These are phyloP conservation scores for Sarcodon aspratus DNA, from an alignment of 768 basidiomycete species.

Conservation along the genomic window DNA sequence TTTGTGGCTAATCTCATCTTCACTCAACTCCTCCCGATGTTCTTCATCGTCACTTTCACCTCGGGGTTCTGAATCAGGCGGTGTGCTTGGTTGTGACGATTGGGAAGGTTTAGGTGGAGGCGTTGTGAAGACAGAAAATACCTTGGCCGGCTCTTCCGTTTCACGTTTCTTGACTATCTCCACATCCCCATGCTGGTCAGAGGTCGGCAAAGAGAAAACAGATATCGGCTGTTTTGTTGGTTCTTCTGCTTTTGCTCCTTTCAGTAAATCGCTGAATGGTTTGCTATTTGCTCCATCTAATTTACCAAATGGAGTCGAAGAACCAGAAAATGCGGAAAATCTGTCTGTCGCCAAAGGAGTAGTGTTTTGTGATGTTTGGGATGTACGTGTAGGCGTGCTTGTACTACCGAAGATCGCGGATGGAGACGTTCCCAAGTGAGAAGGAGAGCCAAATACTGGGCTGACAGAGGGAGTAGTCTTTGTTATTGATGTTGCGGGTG, in stretches of 20 bases:
- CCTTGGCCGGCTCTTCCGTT: not conserved
- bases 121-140: slow-evolving; percentile 1
- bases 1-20: slow-evolving; percentile 9
- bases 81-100: slow-evolving; percentile 1
- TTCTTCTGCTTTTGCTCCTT: slow-evolving; percentile 20
- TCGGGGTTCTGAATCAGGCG: not conserved
- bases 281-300: slow-evolving; percentile 27
- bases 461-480: slow-evolving; percentile 15
- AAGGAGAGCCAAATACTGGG: not conserved
- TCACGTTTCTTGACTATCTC: not conserved
- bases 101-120: not conserved
- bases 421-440: not conserved
- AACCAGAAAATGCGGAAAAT: slow-evolving; percentile 41
- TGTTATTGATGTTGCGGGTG: not conserved
- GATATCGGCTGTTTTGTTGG: slow-evolving; percentile 9
- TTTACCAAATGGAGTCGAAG: slow-evolving; percentile 29
- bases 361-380: not conserved
- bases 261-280: slow-evolving; percentile 55
- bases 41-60: slow-evolving; percentile 7
- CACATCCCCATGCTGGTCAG: too few relatives aligned
- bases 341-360: slow-evolving; percentile 22
- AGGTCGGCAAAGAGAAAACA: not conserved
- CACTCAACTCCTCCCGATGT: slow-evolving; percentile 7
- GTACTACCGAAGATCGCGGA: not conserved
- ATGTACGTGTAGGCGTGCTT: slow-evolving; percentile 5